Percentiles rank a stretch among this genome's conserved stretches.
Evolutionary conservation across 352 stramenopile species (phyloP).

Genomic region (Globisporangium cystogenes): DNA sequence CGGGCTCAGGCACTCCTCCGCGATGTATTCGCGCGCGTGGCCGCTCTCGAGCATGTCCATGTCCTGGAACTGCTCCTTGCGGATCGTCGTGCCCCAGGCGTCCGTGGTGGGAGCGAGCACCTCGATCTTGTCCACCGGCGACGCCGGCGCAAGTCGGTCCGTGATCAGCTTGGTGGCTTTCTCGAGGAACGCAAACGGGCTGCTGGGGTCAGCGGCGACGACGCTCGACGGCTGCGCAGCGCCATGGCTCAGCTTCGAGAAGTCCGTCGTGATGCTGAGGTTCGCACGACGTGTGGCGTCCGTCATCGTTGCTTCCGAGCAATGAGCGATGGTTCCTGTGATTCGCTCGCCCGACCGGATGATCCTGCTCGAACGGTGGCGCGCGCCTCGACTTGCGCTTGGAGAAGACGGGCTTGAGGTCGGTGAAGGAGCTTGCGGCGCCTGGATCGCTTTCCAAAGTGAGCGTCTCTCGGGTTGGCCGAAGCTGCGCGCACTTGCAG

Average conservation of each 20-base stretch:
- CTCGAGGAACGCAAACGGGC: constrained; percentile 38
- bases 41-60: constrained; percentile 85
- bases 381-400: too few species aligned
- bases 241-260: constrained; percentile 20
- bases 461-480: neutral
- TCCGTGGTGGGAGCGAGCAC: constrained; percentile 13
- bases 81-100: constrained; percentile 59
- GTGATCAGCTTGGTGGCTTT: constrained; percentile 60
- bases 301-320: constrained; percentile 40
- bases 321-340: neutral
- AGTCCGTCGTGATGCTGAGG: constrained; percentile 55
- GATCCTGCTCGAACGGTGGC: neutral
- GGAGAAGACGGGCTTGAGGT: neutral
- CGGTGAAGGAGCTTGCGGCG: neutral
- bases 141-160: constrained; percentile 14
- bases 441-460: neutral
- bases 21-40: constrained; percentile 76
- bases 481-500: too few species aligned
- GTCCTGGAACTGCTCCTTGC: constrained; percentile 69
- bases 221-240: constrained; percentile 1
- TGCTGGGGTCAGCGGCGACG: constrained; percentile 21
- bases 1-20: constrained; percentile 75
- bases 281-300: constrained; percentile 43
- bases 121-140: constrained; percentile 20
- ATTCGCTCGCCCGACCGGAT: too few species aligned